Percentiles rank a stretch among this genome's conserved stretches.
Evolutionary conservation across 352 stramenopile genomes (phyloP).

Genomic region (Pythium sp.): DNA sequence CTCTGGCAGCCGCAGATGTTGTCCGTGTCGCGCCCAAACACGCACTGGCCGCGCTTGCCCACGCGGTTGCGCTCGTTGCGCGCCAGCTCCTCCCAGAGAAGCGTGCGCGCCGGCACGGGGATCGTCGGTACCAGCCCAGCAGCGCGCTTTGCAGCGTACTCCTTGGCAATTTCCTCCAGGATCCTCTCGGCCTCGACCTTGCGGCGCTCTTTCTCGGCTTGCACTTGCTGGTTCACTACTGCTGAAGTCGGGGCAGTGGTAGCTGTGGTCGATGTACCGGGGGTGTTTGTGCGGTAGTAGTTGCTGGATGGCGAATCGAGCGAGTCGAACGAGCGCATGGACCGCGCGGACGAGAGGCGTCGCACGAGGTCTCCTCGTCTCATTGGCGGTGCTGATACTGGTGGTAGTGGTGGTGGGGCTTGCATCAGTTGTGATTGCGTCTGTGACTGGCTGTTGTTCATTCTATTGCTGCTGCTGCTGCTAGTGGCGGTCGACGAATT

Average conservation of each 20-base stretch:
- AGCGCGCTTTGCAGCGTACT: constrained; percentile 77
- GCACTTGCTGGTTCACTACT: constrained; percentile 9
- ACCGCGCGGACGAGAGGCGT: constrained; percentile 14
- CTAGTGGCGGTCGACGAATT: neutral
- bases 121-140: constrained; percentile 68
- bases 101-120: constrained; percentile 63
- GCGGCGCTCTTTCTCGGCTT: constrained; percentile 28
- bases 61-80: constrained; percentile 36
- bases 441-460: constrained; percentile 2
- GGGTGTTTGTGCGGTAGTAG: neutral
- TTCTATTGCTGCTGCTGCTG: neutral
- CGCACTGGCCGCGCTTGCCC: constrained; percentile 54
- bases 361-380: constrained; percentile 16
- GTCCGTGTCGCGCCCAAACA: constrained; percentile 60
- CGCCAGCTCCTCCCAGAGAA: constrained; percentile 82
- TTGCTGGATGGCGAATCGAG: constrained; percentile 12
- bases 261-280: neutral
- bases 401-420: neutral
- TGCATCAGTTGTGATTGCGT: neutral
- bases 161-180: constrained; percentile 70
- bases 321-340: constrained; percentile 13
- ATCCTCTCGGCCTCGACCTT: constrained; percentile 66
- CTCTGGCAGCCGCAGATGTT: constrained; percentile 52
- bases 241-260: neutral
- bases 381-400: neutral